Base-by-base conservation (phyloP, 2,329 filamentous ascomycete species). In the Ilyonectria sp. region DNA sequence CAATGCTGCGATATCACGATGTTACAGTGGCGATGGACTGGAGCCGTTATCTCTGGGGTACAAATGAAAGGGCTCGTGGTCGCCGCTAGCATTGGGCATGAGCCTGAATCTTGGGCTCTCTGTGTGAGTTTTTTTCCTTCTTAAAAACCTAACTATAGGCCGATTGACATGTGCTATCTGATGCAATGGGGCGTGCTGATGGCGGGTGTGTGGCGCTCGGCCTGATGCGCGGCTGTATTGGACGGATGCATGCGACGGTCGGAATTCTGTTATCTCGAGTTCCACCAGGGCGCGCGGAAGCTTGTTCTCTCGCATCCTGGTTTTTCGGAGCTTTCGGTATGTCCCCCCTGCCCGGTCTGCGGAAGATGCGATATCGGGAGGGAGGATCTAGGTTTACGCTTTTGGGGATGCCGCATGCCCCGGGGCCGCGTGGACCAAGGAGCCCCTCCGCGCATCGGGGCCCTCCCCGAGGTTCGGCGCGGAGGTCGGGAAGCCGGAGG, bases 231-330 rank as follows among this genome's bases (percentile, higher is more conserved):
- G n/a, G 46, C 37, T 29, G 35, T 19, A 19, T 53, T 17, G 31
- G 10, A 26, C 5, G n/a, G 46, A 50, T 37, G 33, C 31, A n/a
- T n/a, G 35, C 23, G 4, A 33, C 19, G n/a, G 33, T 23, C 11
- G 9, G 26, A 17, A n/a, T 23, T n/a, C 21, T 21, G 50, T 55
- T 55, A 62, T 62, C 59, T 62, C 40, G 17, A 13, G 59, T 62
- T 49, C 40, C 59, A 60, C 58, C 40, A 56, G 43, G 35, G 40
- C 17, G 31, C 11, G 31, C 26, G 31, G 31, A 33, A 33, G 26
- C 26, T 26, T 26, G 6, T 26, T 26, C 5, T 31, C 29, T 40
- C 23, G 2, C 17, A n/a, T 40, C 26, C 9, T 9, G 15, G 3
- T 13, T 29, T 21, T 50, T 26, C 23, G 15, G 6, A 1, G 26